Evolutionary conservation across 257 asterid genomes (phyloP).

Genomic region (Przewalskia tangutica): DNA sequence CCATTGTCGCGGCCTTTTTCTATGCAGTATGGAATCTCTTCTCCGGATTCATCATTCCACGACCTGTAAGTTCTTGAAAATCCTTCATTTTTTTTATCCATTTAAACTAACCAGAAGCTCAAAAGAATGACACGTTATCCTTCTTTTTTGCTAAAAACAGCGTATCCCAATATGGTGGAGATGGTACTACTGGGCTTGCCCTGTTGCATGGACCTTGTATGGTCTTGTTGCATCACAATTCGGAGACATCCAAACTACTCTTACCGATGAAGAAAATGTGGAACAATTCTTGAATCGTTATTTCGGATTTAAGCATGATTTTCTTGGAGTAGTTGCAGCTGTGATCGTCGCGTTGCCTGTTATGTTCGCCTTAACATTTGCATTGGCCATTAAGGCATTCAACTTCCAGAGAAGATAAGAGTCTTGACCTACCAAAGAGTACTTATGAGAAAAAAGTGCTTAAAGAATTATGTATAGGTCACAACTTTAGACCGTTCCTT

Average conservation of each 20-base stretch:
- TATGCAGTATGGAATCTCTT: slow-evolving; percentile 53
- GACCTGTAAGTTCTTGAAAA: slow-evolving; percentile 37
- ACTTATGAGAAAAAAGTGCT: neutral
- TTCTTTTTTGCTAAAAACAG: slow-evolving; percentile 21
- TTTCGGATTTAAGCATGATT: slow-evolving; percentile 42
- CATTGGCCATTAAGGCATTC: slow-evolving; percentile 30
- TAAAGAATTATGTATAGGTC: neutral
- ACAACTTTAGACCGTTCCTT: neutral
- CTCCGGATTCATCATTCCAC: slow-evolving; percentile 60
- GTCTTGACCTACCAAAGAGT: neutral
- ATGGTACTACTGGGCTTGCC: slow-evolving; percentile 69
- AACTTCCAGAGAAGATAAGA: slow-evolving; percentile 46
- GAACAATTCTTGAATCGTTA: slow-evolving; percentile 30
- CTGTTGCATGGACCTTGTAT: slow-evolving; percentile 52
- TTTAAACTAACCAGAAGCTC: neutral
- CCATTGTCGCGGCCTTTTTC: slow-evolving; percentile 48
- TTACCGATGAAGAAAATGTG: slow-evolving; percentile 12
- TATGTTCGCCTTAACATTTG: slow-evolving; percentile 35
- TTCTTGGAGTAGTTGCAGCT: slow-evolving; percentile 36
- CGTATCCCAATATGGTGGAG: slow-evolving; percentile 71
- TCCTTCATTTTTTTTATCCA: neutral
- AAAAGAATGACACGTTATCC: neutral
- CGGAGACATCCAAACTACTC: slow-evolving; percentile 25
- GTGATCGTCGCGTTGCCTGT: slow-evolving; percentile 18
- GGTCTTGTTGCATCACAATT: slow-evolving; percentile 50